These are phyloP conservation scores for Saccharomycopsis guyanensis DNA, from an alignment of 805 yeast species.

Conservation along the genomic window DNA sequence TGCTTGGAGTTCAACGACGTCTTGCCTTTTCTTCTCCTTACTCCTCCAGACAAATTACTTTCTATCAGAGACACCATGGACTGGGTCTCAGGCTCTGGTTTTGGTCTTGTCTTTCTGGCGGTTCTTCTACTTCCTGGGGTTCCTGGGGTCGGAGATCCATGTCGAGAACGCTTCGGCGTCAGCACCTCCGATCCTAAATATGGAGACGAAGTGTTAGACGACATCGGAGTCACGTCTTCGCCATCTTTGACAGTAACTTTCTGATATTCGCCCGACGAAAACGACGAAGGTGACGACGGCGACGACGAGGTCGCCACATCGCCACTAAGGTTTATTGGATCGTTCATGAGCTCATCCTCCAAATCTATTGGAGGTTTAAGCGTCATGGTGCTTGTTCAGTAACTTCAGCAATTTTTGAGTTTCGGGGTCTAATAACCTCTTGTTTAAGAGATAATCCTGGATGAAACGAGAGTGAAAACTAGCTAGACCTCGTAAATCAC, in stretches of 20 bases:
- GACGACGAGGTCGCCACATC: background rate
- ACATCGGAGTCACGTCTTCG: constrained; percentile 8
- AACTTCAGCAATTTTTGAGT: no score
- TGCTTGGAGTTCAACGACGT: constrained; percentile 12
- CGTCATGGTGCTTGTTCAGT: background rate
- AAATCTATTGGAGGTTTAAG: constrained; percentile 4
- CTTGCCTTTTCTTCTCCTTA: background rate
- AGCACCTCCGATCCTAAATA: background rate
- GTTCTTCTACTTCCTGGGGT: background rate
- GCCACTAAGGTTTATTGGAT: background rate
- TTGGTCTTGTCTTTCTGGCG: background rate
- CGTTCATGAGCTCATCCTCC: background rate
- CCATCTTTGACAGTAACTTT: background rate
- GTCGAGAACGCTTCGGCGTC: background rate
- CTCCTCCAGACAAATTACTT: background rate
- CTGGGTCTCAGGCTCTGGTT: background rate
- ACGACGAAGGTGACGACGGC: constrained; percentile 11
- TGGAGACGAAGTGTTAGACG: constrained; percentile 5
- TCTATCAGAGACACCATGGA: background rate
- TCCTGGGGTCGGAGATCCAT: background rate
- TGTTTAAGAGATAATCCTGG: no score
- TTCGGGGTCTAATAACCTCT: no score
- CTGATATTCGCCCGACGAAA: background rate
- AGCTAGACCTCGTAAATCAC: no score
- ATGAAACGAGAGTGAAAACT: no score